Evolutionary conservation across 345 rosid genomes (phyloP), one percentile per base, ranked within the genome.

Genomic region (Dovyalis caffra): DNA sequence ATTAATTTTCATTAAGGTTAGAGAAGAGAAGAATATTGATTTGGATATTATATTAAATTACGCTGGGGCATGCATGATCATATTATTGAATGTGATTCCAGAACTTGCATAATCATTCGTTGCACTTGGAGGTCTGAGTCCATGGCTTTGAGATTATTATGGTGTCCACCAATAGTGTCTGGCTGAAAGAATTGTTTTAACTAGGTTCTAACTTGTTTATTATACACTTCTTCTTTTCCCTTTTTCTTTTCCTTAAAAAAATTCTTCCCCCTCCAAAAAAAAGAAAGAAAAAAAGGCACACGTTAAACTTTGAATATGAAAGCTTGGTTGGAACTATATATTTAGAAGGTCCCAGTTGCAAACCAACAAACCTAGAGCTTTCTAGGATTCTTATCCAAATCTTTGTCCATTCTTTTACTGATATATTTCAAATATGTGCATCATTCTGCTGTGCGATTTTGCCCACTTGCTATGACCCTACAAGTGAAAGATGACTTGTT

Each of bases 321-420:
- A 28, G 58, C 8, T 69, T 47, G 56, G 33, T 26, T 45, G 31
- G 40, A 32, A 23, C 26, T 20, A 26, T 29, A 64, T 20, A 34
- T 4, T 3, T 3, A 6, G 25, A 34, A 20, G 68, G 47, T 20
- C n/a, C n/a, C 8, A 14, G 33, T 43, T 68, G 35, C 34, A 0
- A 4, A 25, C 33, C 31, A 32, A 51, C 29, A 16, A 60, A 60
- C 74, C 75, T 23, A 38, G 16, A 26, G 4, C 20, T 38, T 60
- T 37, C 56, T 58, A 5, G 67, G 57, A 61, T 71, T 61, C 75
- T 60, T 71, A 29, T 68, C 72, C 25, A 1, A 6, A 28, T 43
- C 12, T 37, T 68, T n/a, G 16, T 57, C 33, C 29, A 15, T 33
- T 35, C 12, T 6, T 20, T 37, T 37, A 3, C 25, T 16, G 25